Percentiles rank a stretch among this genome's conserved stretches.
phyloP scores from a whole-genome alignment of 768 basidiomycete genomes.

The Pisolithus tinctorius region DNA sequence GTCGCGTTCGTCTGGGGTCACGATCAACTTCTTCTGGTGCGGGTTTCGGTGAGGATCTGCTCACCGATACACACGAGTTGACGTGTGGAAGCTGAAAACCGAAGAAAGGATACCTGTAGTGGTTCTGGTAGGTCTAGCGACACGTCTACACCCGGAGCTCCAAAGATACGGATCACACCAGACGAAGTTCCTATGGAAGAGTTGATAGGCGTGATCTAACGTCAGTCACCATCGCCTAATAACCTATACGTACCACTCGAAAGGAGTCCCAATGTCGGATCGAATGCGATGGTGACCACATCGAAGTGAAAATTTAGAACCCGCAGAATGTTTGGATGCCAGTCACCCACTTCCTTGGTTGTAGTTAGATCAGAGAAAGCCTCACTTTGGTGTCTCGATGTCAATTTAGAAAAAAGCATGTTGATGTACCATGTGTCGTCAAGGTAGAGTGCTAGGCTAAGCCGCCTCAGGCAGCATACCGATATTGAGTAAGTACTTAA shows the following conservation, averaged over 20 bases:
- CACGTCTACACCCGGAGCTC: slow-evolving; percentile 56
- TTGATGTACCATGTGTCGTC: too few species aligned
- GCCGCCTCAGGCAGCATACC: too few species aligned
- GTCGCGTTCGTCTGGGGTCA: slow-evolving; percentile 42
- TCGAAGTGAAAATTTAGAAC: slow-evolving; percentile 45
- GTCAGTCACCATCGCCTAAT: not conserved
- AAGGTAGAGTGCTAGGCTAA: too few species aligned
- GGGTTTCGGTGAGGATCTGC: slow-evolving; percentile 3
- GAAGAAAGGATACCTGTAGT: slow-evolving; percentile 49
- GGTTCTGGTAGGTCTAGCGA: slow-evolving; percentile 41
- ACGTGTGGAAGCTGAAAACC: slow-evolving; percentile 49
- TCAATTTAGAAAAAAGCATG: not conserved
- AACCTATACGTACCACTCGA: slow-evolving; percentile 42
- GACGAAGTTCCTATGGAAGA: slow-evolving; percentile 45
- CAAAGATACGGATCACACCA: slow-evolving; percentile 63
- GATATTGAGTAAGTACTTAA: too few species aligned
- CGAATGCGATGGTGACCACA: slow-evolving; percentile 47
- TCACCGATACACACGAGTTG: slow-evolving; percentile 60
- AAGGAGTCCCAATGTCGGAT: slow-evolving; percentile 56
- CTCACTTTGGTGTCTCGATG: not conserved
- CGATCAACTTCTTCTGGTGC: not conserved
- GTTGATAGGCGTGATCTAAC: too few species aligned
- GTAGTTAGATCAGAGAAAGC: slow-evolving; percentile 45
- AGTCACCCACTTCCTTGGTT: slow-evolving; percentile 52
- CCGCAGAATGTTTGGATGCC: slow-evolving; percentile 46